Evolutionary conservation across 148 eudicot species (phyloP), one percentile per base, ranked within the genome.

Genomic region (Chenopodium quinoa): DNA sequence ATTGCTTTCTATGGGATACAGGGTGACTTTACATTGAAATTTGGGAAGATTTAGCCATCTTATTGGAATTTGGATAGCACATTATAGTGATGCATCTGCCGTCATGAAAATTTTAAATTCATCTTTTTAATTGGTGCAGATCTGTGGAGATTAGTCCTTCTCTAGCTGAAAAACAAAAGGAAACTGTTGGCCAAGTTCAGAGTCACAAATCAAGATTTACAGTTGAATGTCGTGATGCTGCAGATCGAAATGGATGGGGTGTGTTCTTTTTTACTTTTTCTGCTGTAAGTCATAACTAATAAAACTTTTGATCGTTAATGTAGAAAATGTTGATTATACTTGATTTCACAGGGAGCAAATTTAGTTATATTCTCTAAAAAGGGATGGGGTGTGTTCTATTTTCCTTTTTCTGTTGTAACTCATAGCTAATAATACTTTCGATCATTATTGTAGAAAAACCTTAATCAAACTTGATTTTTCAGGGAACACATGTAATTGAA

Each of bases 221-320:
- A 75, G 97, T 95, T 67, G 97, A 95, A 88, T 85, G 90, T 81
- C 97, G 99, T 84, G 99, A 95, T 90, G 99, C 97, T 83, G 90
- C 93, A 73, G 99, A 95, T 81, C 87, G 76, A 76, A 87, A 75
- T 82, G 97, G 99, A 85, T 95, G 99, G 99, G 94, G 98, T 86
- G 46, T 77, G 83, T 77, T 80, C 46, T 77, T 52, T 80, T 70
- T 66, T 70, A 44, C 71, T 32, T 79, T 47, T 29, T 19, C n/a
- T 34, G 23, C 25, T 9, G 16, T 67, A 58, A 22, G 17, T 25
- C 44, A 34, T 71, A 72, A 80, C 65, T 27, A 71, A 63, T 58
- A 12, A 13, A 63, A 31, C 14, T 25, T 47, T 34, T 32, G 2
- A 17, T 27, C 65, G n/a, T 75, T 50, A 13, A 58, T 75, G 71